Base-by-base conservation (phyloP, 805 yeast species). In the Wickerhamomyces queroliae region DNA sequence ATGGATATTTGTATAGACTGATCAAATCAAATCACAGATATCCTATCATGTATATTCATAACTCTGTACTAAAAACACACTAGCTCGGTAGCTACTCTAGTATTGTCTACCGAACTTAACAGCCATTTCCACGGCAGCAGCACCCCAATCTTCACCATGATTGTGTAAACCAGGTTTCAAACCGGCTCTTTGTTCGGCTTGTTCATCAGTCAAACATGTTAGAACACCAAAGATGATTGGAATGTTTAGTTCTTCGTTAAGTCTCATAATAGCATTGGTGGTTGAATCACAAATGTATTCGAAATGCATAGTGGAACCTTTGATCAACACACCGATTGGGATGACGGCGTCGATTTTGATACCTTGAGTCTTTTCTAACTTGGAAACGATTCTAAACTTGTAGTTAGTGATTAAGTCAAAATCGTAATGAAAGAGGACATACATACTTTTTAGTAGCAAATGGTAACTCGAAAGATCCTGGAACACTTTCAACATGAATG, bases 101-200 rank as follows among this genome's bases (percentile, higher is more conserved):
- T 30, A 30, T 18, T 30, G 22, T 27, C 16, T 42, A 33, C 49
- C 42, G 42, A 61, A 76, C 50, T 77, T 77, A 13, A 56, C 37
- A 4, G 76, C 82, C 98, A 93, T 91, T 68, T 91, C 99, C 21
- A 93, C 96, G 13, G 99, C 99, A 39, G 97, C 96, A 26, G 95
- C 90, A 50, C 95, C 99, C 99, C 99, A 91, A 62, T 93, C 99
- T 56, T 76, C 87, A 48, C 99, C 99, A 57, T 93, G 99, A 69
- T 91, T 91, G 63, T 93, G 98, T 80, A 80, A 76, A 10, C 60
- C 66, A 50, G 79, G 79, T 42, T 83, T 88, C 45, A 91, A 67
- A 20, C 98, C 99, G 11, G 98, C 95, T 64, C 99, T 81, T 17
- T 80, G 80, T 50, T 82, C 75, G 12, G 98, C 99, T 67, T 93